Evolutionary conservation across 345 rosid genomes (phyloP), one percentile per base, ranked within the genome.

Genomic region (Bruguiera sexangula): DNA sequence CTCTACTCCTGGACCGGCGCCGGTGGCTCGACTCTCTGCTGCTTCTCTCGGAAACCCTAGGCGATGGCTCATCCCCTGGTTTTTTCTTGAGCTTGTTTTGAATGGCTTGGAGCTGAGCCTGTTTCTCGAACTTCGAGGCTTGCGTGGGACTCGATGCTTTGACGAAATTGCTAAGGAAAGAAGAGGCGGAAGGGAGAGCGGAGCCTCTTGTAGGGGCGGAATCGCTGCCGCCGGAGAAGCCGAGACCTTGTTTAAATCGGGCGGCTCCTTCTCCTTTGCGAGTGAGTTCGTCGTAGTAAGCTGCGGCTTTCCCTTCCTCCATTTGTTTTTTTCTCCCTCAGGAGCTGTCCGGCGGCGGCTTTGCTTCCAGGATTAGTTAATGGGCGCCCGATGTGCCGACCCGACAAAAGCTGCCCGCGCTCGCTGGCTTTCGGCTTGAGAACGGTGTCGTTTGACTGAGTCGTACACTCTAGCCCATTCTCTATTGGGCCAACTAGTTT

Each of bases 221-320:
- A 34, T 71, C 73, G 63, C 55, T 53, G 31, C 48, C 26, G 70
- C 92, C 67, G 57, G 96, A 86, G 78, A 91, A 91, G 6, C 98
- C 97, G 18, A 94, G 93, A 37, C 98, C 98, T 84, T 88, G 96
- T 81, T 94, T 92, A 86, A 92, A 94, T 11, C 96, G 82, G 32
- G 99, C 99, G 54, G 99, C 97, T 50, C 96, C 98, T 81, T 84
- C 90, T 50, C 97, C 99, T 80, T 82, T 89, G 22, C 93, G 88
- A 3, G 86, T 88, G 53, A 89, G 93, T 79, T 91, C 96, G 21
- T 91, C 76, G 39, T 73, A 73, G 76, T 73, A 73, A 4, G 76
- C 70, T 7, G 52, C 69, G 15, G 76, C 76, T 59, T 73, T 73
- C 20, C 16, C 76, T 60, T 73, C 76, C 66, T 73, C 70, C 76